Evolutionary conservation across 495 filamentous ascomycete species (phyloP), one percentile per base, ranked within the genome.

Genomic region (Tuber calosporum): DNA sequence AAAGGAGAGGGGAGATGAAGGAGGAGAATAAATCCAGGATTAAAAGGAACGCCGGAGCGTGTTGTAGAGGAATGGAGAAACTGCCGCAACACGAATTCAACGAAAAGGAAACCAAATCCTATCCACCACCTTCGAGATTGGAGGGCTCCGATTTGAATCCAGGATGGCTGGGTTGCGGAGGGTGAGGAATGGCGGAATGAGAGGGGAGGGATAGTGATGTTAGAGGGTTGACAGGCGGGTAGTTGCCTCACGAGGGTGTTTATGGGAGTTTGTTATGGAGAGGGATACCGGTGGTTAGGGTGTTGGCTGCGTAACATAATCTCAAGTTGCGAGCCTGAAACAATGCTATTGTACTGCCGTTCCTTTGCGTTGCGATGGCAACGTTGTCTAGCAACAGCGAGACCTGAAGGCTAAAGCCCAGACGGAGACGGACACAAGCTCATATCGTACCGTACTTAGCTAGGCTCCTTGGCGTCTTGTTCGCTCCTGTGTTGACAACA

Each of bases 261-360:
- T 84, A 81, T 82, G 79, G 36, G 37, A 73, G 71, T 71, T 71
- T 83, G 84, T 84, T 83, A 79, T 74, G 74, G 74, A 69, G 72
- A 71, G 43, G 67, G 41, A 37, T 74, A 79, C 78, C 82, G 83
- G 83, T 83, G 82, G 83, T 79, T 83, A 83, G 83, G 83, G 81
- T 83, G 84, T 82, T 83, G 84, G 84, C 82, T 84, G 83, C 82
- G 83, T 81, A 81, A 79, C 77, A 68, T 80, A 79, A 75, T 74
- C 72, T 76, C 74, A 67, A 77, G 79, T 72, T 58, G 48, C 6
- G 0, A 58, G 48, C n/a, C 4, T 34, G n/a, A 62, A 62, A 62
- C 53, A 62, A 62, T 62, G 73, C 75, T 79, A 78, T 76, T 79
- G 69, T 71, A 67, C 53, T 70, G 48, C 37, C 76, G 48, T 70